Evolutionary conservation across 257 asterid species (phyloP), one percentile per base, ranked within the genome.

Genomic region (Capsicum chinense): DNA sequence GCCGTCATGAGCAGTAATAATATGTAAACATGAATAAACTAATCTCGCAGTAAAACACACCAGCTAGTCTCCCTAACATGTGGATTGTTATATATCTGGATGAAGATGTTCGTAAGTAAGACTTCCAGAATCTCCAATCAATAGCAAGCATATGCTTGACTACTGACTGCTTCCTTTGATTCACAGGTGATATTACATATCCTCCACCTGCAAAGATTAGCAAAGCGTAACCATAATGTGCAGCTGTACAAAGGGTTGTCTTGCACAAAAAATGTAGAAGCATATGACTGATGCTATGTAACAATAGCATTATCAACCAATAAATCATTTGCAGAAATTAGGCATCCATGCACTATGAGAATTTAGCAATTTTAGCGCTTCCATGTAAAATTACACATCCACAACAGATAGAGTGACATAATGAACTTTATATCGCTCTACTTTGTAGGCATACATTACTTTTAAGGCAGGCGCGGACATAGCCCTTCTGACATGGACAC

Each of bases 381-480:
- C 82, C 64, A 33, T 54, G 82, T 54, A 78, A 76, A 78, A 33
- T 78, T 33, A 33, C 50, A 52, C 21, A 54, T 54, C 64, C 82
- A 78, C n/a, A 78, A 19, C 26, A 74, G 64, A 19, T 54, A 44
- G 56, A 70, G 62, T 19, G 63, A 26, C 19, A 26, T 6, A 47
- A 50, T 76, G 48, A 76, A 76, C 63, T 76, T 76, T 52, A 76
- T 52, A 76, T 76, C 26, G 26, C 47, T 78, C 68, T 52, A 68
- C 44, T 3, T 17, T 57, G 12, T 68, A 83, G 86, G 97, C 98
- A 87, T 92, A 94, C 97, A 90, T 96, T 96, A 96, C 99, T 96
- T 96, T 96, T 94, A 88, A 96, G 99, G 95, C 98, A 94, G 93
- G 98, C 98, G 85, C 99, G 99, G 63, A 94, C 92, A 80, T 91